phyloP scores from a whole-genome alignment of 148 eudicot genomes.

The Cornus controversa region DNA sequence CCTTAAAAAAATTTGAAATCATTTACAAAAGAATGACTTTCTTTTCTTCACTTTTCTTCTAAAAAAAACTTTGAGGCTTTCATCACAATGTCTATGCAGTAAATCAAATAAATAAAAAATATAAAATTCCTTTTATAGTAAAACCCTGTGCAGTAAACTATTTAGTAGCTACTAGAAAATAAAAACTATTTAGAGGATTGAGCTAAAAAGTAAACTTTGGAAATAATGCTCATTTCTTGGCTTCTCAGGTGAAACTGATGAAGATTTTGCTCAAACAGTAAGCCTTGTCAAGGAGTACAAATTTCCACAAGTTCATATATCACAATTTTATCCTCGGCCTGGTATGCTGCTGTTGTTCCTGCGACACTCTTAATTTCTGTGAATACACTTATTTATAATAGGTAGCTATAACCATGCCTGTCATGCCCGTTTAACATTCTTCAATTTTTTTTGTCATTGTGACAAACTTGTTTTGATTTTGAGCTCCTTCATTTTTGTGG shows the following conservation, averaged over 20 bases:
- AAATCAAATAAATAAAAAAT: neutral
- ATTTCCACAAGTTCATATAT: slow-evolving; percentile 95
- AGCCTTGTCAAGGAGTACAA: slow-evolving; percentile 78
- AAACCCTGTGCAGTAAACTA: neutral
- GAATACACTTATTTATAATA: neutral
- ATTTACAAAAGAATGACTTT: neutral
- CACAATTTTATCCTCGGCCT: slow-evolving; percentile 97
- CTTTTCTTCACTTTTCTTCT: neutral
- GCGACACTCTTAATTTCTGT: neutral
- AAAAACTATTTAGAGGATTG: neutral
- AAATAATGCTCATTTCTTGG: slow-evolving; percentile 8
- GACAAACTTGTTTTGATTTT: neutral
- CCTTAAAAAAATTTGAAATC: no score
- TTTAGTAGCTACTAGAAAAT: neutral
- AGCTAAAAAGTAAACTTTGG: neutral
- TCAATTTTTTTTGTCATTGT: neutral
- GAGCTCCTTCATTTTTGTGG: neutral
- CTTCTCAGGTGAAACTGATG: slow-evolving; percentile 91
- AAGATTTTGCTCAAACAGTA: slow-evolving; percentile 76
- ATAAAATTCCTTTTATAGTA: neutral
- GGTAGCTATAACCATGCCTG: neutral
- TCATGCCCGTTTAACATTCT: no score
- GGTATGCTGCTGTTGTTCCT: slow-evolving; percentile 43
- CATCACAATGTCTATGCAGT: neutral
- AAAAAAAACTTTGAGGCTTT: neutral